Evolutionary conservation across 805 yeast species (phyloP).

Genomic region (Saccharomyces jurei): DNA sequence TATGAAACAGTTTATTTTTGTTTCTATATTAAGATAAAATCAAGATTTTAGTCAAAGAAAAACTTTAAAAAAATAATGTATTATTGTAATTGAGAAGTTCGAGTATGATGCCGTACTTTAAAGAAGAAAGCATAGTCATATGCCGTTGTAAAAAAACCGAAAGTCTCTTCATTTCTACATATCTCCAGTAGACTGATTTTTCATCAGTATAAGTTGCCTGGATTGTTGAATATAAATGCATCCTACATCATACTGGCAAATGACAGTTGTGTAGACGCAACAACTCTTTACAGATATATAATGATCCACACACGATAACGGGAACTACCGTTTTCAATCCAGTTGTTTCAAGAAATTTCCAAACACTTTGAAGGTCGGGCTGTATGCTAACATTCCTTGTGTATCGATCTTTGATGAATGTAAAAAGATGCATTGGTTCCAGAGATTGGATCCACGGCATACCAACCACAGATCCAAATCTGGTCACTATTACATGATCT

Average conservation of each 20-base stretch:
- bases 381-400: constrained; percentile 24
- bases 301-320: constrained; percentile 59
- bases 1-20: no score
- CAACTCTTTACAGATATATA: constrained; percentile 57
- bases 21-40: no score
- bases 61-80: no score
- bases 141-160: not conserved
- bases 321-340: constrained; percentile 14
- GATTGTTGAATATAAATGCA: not conserved
- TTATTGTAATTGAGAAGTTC: no score
- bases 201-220: not conserved
- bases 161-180: not conserved
- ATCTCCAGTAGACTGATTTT: no score
- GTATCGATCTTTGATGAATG: constrained; percentile 19
- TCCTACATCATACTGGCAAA: not conserved
- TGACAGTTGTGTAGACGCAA: constrained; percentile 29
- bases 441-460: constrained; percentile 88
- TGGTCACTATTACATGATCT: constrained; percentile 56
- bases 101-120: no score
- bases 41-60: no score
- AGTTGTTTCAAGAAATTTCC: not conserved
- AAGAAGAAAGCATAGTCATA: no score
- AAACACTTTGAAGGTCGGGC: constrained; percentile 13
- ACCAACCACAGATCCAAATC: constrained; percentile 64
- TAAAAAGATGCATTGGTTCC: constrained; percentile 21